These are phyloP conservation scores for Myxozyma melibiosi DNA, from an alignment of 805 yeast genomes.

Conservation along the genomic window DNA sequence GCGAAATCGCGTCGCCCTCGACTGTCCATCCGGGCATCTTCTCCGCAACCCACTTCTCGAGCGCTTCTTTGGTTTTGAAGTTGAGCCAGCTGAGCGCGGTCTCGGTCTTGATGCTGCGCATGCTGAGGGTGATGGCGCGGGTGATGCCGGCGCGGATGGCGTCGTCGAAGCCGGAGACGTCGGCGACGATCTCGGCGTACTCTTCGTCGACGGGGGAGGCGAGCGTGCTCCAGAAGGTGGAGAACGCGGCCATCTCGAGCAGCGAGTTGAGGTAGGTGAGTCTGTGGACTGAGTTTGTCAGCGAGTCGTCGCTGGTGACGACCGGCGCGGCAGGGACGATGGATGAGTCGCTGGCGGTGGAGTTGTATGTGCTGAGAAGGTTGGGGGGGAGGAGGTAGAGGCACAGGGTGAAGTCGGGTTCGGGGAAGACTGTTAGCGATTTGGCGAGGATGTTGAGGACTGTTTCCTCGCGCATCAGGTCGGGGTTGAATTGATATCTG, in stretches of 20 bases:
- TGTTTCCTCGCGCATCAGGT: slow-evolving; percentile 30
- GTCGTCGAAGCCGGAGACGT: slow-evolving; percentile 42
- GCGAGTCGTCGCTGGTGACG: slow-evolving; percentile 20
- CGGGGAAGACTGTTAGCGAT: slow-evolving; percentile 48
- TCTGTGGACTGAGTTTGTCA: slow-evolving; percentile 27
- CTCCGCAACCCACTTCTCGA: slow-evolving; percentile 37
- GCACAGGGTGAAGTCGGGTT: slow-evolving; percentile 49
- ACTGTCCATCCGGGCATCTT: slow-evolving; percentile 38
- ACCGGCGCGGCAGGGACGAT: slow-evolving; percentile 27
- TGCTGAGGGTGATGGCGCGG: slow-evolving; percentile 38
- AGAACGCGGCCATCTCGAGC: slow-evolving; percentile 40
- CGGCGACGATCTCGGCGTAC: slow-evolving; percentile 42
- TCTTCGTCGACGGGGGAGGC: slow-evolving; percentile 40
- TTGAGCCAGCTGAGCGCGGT: slow-evolving; percentile 41
- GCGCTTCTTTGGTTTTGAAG: slow-evolving; percentile 35
- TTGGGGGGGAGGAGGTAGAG: slow-evolving; percentile 51
- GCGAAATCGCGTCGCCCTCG: slow-evolving; percentile 34
- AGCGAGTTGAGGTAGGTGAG: slow-evolving; percentile 39
- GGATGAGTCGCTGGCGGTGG: slow-evolving; percentile 18
- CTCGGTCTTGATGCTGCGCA: slow-evolving; percentile 36
- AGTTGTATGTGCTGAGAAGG: slow-evolving; percentile 35
- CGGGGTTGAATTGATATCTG: slow-evolving; percentile 42
- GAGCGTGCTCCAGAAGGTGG: slow-evolving; percentile 42
- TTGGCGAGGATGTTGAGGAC: slow-evolving; percentile 47
- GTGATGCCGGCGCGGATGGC: slow-evolving; percentile 40